A percentile compares a stretch with the other conserved stretches of the same genome.
These are phyloP conservation scores for Agaricus sinodeliciosus DNA, from an alignment of 768 basidiomycete genomes.

Conservation along the genomic window DNA sequence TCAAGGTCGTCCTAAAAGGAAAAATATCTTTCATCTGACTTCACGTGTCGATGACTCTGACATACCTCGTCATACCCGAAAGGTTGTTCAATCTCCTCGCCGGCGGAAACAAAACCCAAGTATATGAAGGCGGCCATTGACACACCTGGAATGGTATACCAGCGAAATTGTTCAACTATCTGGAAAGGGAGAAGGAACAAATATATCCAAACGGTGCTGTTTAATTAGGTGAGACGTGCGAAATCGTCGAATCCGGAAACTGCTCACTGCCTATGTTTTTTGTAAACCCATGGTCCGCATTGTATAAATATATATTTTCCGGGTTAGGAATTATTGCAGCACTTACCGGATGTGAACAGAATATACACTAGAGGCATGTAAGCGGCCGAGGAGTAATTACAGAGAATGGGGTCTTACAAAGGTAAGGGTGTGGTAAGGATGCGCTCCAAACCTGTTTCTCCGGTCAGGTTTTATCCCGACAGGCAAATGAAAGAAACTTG, in stretches of 20 bases:
- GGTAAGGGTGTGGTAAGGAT: slow-evolving; percentile 61
- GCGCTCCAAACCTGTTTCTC: slow-evolving; percentile 40
- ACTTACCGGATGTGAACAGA: slow-evolving; percentile 53
- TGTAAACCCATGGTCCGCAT: background rate
- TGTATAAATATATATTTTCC: background rate
- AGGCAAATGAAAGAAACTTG: slow-evolving; percentile 16
- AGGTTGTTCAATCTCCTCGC: slow-evolving; percentile 65
- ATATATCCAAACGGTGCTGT: slow-evolving; percentile 63
- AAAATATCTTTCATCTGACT: background rate
- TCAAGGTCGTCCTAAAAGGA: slow-evolving; percentile 53
- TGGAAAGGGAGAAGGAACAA: slow-evolving; percentile 78
- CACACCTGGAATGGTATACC: slow-evolving; percentile 63
- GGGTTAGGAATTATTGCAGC: background rate
- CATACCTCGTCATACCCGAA: slow-evolving; percentile 62
- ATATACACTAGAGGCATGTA: slow-evolving; percentile 37
- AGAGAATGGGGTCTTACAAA: slow-evolving; percentile 38
- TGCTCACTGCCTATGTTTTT: slow-evolving; percentile 25
- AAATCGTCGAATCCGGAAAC: background rate
- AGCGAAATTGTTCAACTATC: slow-evolving; percentile 52
- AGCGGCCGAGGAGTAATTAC: background rate
- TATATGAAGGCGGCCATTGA: slow-evolving; percentile 64
- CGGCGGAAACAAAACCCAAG: slow-evolving; percentile 70
- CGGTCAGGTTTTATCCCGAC: background rate
- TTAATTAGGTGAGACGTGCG: background rate
- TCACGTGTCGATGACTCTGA: background rate